Percentiles rank a stretch among this genome's conserved stretches.
These are phyloP conservation scores for Boletellus emodensis DNA, from an alignment of 768 basidiomycete species.

Conservation along the genomic window DNA sequence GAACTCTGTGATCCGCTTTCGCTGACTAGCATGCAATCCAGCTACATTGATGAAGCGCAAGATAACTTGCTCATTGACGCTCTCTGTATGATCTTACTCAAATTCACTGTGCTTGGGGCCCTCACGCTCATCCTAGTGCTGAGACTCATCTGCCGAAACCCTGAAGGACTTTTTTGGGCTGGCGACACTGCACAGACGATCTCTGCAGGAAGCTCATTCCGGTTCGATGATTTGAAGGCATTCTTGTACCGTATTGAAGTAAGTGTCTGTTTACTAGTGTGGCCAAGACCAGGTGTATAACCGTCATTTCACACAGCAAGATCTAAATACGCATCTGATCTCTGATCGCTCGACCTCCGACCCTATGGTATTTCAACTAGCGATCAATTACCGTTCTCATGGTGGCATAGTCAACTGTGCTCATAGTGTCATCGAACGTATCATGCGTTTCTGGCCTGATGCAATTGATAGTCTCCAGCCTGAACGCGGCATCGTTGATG, in stretches of 20 bases:
- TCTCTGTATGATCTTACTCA: constrained; percentile 38
- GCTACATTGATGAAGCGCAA: constrained; percentile 73
- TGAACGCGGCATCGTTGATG: constrained; percentile 54
- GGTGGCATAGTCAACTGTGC: constrained; percentile 74
- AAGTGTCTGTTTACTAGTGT: neutral
- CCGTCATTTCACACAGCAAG: constrained; percentile 20
- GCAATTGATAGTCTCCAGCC: constrained; percentile 55
- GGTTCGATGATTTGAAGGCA: constrained; percentile 68
- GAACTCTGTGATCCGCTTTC: neutral
- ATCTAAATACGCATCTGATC: constrained; percentile 12
- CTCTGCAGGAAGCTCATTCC: constrained; percentile 65
- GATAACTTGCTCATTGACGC: constrained; percentile 68
- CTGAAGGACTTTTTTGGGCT: constrained; percentile 73
- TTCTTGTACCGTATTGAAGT: constrained; percentile 65
- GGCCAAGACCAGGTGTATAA: neutral
- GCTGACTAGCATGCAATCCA: constrained; percentile 1
- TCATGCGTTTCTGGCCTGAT: constrained; percentile 58
- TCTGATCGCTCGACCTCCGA: constrained; percentile 15
- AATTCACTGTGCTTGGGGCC: neutral
- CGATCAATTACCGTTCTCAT: constrained; percentile 67
- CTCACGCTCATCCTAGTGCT: constrained; percentile 43
- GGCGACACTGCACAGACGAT: constrained; percentile 82
- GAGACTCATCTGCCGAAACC: constrained; percentile 57
- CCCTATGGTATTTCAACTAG: constrained; percentile 51
- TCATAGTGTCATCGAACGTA: constrained; percentile 57